A percentile compares a stretch with the other conserved stretches of the same genome.
Conservation (phyloP, 108 stramenopile genomes). For the Schizochytrium sp. region DNA sequence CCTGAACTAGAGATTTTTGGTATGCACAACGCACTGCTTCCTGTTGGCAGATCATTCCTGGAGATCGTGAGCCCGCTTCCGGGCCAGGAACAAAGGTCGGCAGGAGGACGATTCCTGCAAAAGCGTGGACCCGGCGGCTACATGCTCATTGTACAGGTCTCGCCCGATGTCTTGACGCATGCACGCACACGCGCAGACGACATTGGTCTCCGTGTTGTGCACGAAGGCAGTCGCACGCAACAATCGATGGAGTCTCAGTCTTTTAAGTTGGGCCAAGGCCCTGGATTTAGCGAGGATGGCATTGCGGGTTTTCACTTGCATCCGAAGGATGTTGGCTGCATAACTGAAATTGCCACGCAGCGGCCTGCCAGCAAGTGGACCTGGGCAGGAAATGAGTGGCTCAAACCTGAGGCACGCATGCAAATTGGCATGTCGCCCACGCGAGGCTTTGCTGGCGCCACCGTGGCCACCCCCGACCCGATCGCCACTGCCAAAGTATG, state of each 20-base stretch:
- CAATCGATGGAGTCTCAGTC: neutral
- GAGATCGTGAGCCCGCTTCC: neutral
- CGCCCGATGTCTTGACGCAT: neutral
- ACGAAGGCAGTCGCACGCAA: neutral
- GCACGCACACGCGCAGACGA: neutral
- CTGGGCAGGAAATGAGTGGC: slow-evolving; percentile 7
- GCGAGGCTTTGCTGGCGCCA: neutral
- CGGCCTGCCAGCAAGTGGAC: neutral
- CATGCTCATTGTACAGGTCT: slow-evolving; percentile 14
- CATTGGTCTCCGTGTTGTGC: neutral
- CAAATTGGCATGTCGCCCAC: neutral
- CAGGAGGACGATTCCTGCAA: neutral
- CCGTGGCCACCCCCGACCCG: neutral
- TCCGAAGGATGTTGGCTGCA: neutral
- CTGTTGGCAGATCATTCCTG: neutral
- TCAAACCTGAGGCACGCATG: neutral
- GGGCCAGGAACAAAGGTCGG: neutral
- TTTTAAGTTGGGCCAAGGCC: neutral
- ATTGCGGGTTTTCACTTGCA: slow-evolving; percentile 16
- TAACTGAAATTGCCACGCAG: neutral
- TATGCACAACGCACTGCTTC: neutral
- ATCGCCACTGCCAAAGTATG: neutral
- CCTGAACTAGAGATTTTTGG: neutral
- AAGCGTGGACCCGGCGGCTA: neutral
- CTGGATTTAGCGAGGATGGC: neutral